Evolutionary conservation across 768 basidiomycete species (phyloP).

Genomic region (Asterophora lycoperdoides): DNA sequence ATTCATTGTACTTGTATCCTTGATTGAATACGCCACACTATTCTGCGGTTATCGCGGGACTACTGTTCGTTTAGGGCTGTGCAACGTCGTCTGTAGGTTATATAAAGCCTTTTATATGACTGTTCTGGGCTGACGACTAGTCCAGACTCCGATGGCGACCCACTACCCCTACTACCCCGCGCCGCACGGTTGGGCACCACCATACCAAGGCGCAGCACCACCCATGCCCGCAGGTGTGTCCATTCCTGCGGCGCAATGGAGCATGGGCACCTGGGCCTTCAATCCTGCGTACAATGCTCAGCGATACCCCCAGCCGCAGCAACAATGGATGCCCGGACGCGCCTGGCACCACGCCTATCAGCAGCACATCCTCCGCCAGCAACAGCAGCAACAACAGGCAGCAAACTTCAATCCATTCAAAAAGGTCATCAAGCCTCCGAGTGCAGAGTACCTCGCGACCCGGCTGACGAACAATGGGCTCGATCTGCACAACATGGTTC

Average conservation of each 20-base stretch:
- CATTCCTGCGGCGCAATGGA: constrained; percentile 46
- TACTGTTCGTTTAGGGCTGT: background rate
- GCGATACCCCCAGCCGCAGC: constrained; percentile 22
- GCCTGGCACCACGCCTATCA: constrained; percentile 30
- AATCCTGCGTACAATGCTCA: constrained; percentile 39
- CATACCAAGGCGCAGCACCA: constrained; percentile 50
- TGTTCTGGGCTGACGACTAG: background rate
- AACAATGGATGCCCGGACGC: constrained; percentile 37
- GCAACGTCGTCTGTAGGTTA: constrained; percentile 2
- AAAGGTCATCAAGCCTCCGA: constrained; percentile 54
- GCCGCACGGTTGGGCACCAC: constrained; percentile 26
- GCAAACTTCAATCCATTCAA: constrained; percentile 56
- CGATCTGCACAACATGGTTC: constrained; percentile 61
- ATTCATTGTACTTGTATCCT: background rate
- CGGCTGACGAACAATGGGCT: constrained; percentile 59
- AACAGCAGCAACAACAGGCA: constrained; percentile 17
- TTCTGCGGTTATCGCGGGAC: too few species aligned
- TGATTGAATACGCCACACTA: background rate
- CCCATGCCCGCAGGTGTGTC: constrained; percentile 47
- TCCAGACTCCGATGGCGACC: constrained; percentile 4
- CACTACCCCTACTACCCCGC: constrained; percentile 3
- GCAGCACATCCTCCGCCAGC: constrained; percentile 15
- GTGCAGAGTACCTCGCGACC: constrained; percentile 61
- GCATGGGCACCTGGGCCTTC: constrained; percentile 47
- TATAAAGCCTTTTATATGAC: background rate